These are phyloP conservation scores for Dactylellina sp. DNA, from an alignment of 2,329 filamentous ascomycete species.

Conservation along the genomic window DNA sequence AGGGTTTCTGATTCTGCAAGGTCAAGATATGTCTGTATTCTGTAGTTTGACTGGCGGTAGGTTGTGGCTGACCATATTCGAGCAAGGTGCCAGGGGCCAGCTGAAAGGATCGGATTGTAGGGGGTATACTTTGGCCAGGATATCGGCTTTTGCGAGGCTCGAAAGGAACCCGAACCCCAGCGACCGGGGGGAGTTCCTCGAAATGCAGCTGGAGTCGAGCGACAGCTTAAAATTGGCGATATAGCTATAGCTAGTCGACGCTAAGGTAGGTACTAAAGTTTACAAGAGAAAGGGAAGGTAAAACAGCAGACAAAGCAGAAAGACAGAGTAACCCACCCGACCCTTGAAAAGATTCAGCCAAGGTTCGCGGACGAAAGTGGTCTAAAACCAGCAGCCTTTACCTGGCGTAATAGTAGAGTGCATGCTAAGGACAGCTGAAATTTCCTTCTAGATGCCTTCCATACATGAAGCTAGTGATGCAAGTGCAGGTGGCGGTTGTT, in stretches of 20 bases:
- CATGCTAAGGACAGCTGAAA: constrained; percentile 43
- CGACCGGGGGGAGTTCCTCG: constrained; percentile 15
- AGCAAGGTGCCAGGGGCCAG: background rate
- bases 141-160: constrained; percentile 15
- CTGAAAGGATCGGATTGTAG: constrained; percentile 18
- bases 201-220: background rate
- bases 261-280: constrained; percentile 20
- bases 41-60: background rate
- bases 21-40: background rate
- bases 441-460: constrained; percentile 42
- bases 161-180: constrained; percentile 2
- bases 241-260: constrained; percentile 20
- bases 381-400: constrained; percentile 19
- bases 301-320: background rate
- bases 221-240: constrained; percentile 14
- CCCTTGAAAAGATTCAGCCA: background rate
- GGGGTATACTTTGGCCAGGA: constrained; percentile 27
- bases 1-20: constrained; percentile 41
- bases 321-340: background rate
- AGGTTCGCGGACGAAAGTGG: background rate
- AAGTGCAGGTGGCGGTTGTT: constrained; percentile 29
- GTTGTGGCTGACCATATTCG: constrained; percentile 14
- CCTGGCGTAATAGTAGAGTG: constrained; percentile 21
- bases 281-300: background rate
- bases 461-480: constrained; percentile 51